Evolutionary conservation across 768 basidiomycete species (phyloP), one percentile per base, ranked within the genome.

Genomic region (Pisolithus tinctorius): DNA sequence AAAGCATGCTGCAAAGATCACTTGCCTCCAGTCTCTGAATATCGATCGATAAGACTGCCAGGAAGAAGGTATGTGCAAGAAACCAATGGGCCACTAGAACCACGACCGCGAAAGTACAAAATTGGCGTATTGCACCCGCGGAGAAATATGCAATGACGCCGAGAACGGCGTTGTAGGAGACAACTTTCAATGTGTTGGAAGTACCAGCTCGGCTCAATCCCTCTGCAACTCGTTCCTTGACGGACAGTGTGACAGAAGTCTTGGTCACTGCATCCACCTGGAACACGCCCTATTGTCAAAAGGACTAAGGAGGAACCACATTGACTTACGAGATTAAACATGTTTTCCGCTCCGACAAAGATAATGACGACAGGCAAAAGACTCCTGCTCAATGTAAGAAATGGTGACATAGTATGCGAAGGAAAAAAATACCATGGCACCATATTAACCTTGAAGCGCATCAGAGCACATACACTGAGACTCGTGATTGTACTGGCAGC

Each of bases 81-180:
- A 94, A 95, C 93, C 93, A 98, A 65, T 98, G 94, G 14, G 93
- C 93, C 29, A 97, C 87, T 20, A 97, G 77, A 10, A 97, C 92
- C 23, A 97, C 92, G 41, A 93, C 84, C 0, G 93, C 92, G 64
- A 98, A 97, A 3, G 83, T 77, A 66, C 93, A 95, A 63, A 97
- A 95, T 60, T 97, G 92, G 37, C 88, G 81, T 34, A 94, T 89
- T 1, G 90, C 86, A 39, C 90, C 87, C 14, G 76, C 78, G 41
- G 86, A 79, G 60, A 88, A 81, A 42, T 84, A 71, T 14, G 86
- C 86, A 45, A 93, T 83, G 55, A 85, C 65, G 4, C 86, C 84
- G 5, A 95, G 79, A 48, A 94, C 82, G 29, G 74, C 63, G 62
- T 94, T 89, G 65, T 95, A 97, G 9, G 86, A 79, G 13, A 93